Evolutionary conservation across 2,329 filamentous ascomycete species (phyloP).

Genomic region (Cordyceps fumosorosea): DNA sequence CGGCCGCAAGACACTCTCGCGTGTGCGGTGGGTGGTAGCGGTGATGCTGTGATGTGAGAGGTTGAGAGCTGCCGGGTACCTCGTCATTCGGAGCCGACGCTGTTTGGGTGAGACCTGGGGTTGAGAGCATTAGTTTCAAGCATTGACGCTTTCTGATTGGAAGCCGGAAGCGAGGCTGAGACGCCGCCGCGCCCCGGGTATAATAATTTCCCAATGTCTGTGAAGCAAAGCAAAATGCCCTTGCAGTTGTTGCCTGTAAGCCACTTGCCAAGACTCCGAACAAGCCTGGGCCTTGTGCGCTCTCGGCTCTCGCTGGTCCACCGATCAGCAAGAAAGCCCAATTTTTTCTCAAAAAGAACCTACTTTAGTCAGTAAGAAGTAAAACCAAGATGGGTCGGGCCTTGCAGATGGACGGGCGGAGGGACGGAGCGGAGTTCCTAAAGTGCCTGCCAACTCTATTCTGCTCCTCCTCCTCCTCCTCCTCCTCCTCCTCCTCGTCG

Average conservation of each 20-base stretch:
- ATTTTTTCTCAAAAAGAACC: background rate
- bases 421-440: background rate
- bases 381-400: background rate
- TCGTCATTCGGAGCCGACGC: too few species aligned
- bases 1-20: slow-evolving; percentile 4
- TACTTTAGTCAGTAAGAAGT: background rate
- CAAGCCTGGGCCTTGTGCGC: background rate
- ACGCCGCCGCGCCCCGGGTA: background rate
- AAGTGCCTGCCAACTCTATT: background rate
- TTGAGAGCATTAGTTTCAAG: background rate
- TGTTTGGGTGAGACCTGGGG: background rate
- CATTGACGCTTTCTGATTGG: background rate
- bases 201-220: background rate
- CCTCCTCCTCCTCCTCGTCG: too few species aligned
- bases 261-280: background rate
- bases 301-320: background rate
- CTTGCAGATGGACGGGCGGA: background rate
- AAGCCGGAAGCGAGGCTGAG: background rate
- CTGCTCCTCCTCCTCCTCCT: too few species aligned
- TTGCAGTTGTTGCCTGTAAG: background rate
- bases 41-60: background rate
- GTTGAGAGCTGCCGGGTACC: too few species aligned
- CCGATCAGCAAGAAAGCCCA: background rate
- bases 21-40: background rate
- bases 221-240: background rate